Base-by-base conservation (phyloP, 2,329 filamentous ascomycete genomes). In the Aspergillus sp. region DNA sequence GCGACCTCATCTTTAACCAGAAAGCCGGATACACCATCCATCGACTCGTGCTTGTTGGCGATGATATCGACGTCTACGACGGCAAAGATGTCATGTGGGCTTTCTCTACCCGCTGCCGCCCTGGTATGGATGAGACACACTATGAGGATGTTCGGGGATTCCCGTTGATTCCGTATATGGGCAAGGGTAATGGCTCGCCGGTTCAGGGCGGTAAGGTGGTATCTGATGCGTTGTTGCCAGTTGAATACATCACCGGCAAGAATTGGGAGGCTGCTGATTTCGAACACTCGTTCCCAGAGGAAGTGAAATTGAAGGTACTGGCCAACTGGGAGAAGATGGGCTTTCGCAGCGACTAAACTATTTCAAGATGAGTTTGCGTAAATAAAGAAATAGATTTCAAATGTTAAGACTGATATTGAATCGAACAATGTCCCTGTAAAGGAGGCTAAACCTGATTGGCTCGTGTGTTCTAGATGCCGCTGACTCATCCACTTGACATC, bases 1-100 rank as follows among this genome's bases (percentile, higher is more conserved):
- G 74, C 0, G 65, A 76, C 37, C 15, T 75, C 1, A 57, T 76
- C 4, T 65, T 65, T 48, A 57, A 60, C 32, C 53, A 69, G 46
- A 78, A 77, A 59, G 63, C 63, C 9, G 68, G 70, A 5, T 67
- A 66, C 38, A 63, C 63, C 0, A 72, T 76, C 42, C 70, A 77
- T 47, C 66, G 72, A 0, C 48, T 78, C 5, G 51, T 77, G 0
- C 53, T 79, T 0, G 67, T 75, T 0, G 75, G 75, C 1, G 72
- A 76, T 1, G 76, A 79, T 45, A 73, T 79, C 45, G 74, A 78
- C 43, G 61, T 73, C 0, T 74, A 74, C 50, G 53, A 73, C 43
- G 53, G 52, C 9, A 70, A 71, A 41, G 72, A 77, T 27, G 69
- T 78, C 5, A 70, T 75, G 45, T 79, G 70, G 70, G 75, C 75